Conservation (phyloP, 2,329 filamentous ascomycete genomes). For the Onygena corvina region DNA sequence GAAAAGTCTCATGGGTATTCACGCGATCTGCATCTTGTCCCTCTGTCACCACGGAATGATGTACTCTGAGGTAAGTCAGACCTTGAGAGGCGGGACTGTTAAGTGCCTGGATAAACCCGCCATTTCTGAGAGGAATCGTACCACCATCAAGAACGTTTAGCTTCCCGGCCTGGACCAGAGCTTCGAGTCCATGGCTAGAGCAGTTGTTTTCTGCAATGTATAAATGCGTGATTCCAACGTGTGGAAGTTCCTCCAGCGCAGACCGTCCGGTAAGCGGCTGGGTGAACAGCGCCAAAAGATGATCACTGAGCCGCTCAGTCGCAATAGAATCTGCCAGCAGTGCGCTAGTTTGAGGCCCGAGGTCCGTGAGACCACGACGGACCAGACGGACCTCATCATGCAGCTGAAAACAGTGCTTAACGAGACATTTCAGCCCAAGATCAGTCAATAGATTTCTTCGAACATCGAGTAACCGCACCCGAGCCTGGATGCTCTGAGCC, state of each 20-base stretch:
- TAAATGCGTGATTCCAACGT: constrained; percentile 48
- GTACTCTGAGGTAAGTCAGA: constrained; percentile 44
- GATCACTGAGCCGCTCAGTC: constrained; percentile 41
- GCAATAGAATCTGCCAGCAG: constrained; percentile 31
- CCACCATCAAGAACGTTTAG: constrained; percentile 47
- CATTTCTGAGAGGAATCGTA: constrained; percentile 40
- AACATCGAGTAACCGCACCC: constrained; percentile 46
- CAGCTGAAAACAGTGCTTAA: constrained; percentile 40
- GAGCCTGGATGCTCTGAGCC: constrained; percentile 39
- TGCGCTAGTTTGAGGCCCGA: constrained; percentile 24
- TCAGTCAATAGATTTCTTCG: constrained; percentile 48
- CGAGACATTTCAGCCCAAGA: constrained; percentile 39
- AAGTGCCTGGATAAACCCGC: constrained; percentile 44
- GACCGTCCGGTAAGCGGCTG: constrained; percentile 41
- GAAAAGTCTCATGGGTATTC: not conserved
- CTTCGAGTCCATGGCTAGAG: constrained; percentile 45
- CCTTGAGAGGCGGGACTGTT: constrained; percentile 36
- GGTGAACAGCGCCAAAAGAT: constrained; percentile 39
- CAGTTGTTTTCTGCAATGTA: constrained; percentile 46
- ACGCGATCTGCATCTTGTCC: constrained; percentile 7
- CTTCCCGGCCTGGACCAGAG: constrained; percentile 40
- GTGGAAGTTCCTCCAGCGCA: constrained; percentile 44
- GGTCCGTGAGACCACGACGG: constrained; percentile 17
- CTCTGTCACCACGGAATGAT: constrained; percentile 44
- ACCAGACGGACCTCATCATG: constrained; percentile 17